Base-by-base conservation (phyloP, 108 stramenopile species). In the Cyclotella distinguenda region DNA sequence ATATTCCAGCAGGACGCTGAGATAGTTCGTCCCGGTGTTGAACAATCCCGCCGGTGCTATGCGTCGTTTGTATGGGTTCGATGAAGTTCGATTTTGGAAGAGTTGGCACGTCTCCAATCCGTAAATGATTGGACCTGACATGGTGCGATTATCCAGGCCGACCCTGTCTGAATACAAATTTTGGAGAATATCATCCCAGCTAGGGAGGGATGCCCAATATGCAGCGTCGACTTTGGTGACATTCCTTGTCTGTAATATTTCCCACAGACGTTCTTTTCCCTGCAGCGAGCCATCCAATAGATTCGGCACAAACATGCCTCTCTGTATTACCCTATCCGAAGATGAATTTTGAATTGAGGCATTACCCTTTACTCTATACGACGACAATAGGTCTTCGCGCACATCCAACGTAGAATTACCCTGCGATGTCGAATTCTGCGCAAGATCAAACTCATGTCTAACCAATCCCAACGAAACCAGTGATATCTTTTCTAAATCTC, bases 1-100 rank as follows among this genome's bases (percentile, higher is more conserved):
- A 35, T 60, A 57, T 18, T 82, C 61, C 10, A 92, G 33, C 26
- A 89, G 44, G 10, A 83, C 72, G n/a, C 59, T 60, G 16, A 95
- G 45, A 9, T 89, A 58, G 56, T 95, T 95, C 47, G 94, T 95
- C 4, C 94, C 94, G 0, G 94, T 89, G 60, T 90, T 91, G 78
- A 95, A 95, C 30, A 91, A 46, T 11, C 92, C 91, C 0, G 85
- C 84, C 0, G 72, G 77, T 5, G 67, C 72, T n/a, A 73, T 61
- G 2, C 72, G 60, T 27, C 73, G 60, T 34, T 78, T 48, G n/a
- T 59, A 55, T 28, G 77, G 77, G 36, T 66, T 60, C 25, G 65
- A 55, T 5, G 61, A 50, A 19, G 74, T 76, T n/a, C 11, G 22
- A 12, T 32, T 26, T 46, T 72, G 77, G 43, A 82, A 82, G 31